Evolutionary conservation across 169 alveolate species (phyloP).

Genomic region (Plasmodium adleri): DNA sequence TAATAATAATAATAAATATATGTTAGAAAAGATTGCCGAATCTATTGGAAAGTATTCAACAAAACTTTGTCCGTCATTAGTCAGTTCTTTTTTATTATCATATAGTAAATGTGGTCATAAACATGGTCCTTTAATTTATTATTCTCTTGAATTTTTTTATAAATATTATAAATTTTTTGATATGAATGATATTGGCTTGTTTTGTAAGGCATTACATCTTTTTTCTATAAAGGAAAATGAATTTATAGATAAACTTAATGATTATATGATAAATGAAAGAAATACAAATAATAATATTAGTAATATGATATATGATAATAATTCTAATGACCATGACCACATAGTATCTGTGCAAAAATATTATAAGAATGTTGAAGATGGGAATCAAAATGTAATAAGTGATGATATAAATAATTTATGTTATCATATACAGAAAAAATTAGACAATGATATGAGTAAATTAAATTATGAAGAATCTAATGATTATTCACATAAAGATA

Average conservation of each 20-base stretch:
- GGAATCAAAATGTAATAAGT: background rate
- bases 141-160: conserved; percentile 77
- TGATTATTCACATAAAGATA: conserved; percentile 18
- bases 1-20: conserved; percentile 26
- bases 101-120: conserved; percentile 81
- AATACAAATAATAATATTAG: background rate
- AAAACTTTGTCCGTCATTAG: conserved; percentile 80
- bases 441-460: conserved; percentile 27
- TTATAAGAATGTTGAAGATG: background rate
- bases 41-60: conserved; percentile 82
- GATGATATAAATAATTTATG: conserved; percentile 13
- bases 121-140: conserved; percentile 84
- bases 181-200: conserved; percentile 64
- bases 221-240: conserved; percentile 70
- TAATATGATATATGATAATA: background rate
- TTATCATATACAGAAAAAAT: conserved; percentile 31
- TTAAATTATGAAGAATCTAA: conserved; percentile 50
- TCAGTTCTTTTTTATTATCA: conserved; percentile 81
- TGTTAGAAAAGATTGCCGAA: conserved; percentile 81
- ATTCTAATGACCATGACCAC: background rate
- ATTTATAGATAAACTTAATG: conserved; percentile 42
- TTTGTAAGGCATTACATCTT: conserved; percentile 47
- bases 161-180: conserved; percentile 60
- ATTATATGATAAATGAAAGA: conserved; percentile 12
- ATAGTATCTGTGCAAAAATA: background rate